These are phyloP conservation scores for Microbotryum intermedium DNA, from an alignment of 1,284 basidiomycete species.

Conservation along the genomic window DNA sequence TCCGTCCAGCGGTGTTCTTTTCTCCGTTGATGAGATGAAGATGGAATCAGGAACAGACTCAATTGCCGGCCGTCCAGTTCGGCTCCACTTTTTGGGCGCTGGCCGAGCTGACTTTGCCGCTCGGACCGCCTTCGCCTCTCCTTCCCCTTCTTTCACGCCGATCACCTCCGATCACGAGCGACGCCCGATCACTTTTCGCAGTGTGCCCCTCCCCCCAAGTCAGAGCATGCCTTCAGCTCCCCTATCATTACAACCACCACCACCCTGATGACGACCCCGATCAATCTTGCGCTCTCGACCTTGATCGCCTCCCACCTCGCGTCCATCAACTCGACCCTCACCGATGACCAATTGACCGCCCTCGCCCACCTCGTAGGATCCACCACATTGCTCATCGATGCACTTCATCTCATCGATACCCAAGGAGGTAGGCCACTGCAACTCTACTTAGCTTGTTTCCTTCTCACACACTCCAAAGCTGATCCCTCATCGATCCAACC, in stretches of 20 bases:
- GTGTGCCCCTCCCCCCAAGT: background rate
- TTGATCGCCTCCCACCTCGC: slow-evolving; percentile 1
- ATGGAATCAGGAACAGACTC: too few relatives aligned
- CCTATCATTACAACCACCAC: too few relatives aligned
- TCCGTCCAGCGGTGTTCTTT: too few relatives aligned
- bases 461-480: background rate
- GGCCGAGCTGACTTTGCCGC: too few relatives aligned
- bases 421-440: slow-evolving; percentile 2
- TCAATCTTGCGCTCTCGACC: background rate
- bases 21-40: too few relatives aligned
- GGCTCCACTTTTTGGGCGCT: too few relatives aligned
- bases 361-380: slow-evolving; percentile 11
- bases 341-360: slow-evolving; percentile 1
- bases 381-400: slow-evolving; percentile 6
- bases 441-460: too few relatives aligned
- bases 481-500: background rate
- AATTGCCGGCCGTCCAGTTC: too few relatives aligned
- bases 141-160: too few relatives aligned
- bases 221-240: background rate
- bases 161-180: too few relatives aligned
- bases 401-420: slow-evolving; percentile 22
- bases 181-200: background rate
- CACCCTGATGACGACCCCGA: too few relatives aligned
- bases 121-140: too few relatives aligned
- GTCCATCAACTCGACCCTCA: background rate